Evolutionary conservation across 331 rosid genomes (phyloP).

Genomic region (Phaseolus coccineus): DNA sequence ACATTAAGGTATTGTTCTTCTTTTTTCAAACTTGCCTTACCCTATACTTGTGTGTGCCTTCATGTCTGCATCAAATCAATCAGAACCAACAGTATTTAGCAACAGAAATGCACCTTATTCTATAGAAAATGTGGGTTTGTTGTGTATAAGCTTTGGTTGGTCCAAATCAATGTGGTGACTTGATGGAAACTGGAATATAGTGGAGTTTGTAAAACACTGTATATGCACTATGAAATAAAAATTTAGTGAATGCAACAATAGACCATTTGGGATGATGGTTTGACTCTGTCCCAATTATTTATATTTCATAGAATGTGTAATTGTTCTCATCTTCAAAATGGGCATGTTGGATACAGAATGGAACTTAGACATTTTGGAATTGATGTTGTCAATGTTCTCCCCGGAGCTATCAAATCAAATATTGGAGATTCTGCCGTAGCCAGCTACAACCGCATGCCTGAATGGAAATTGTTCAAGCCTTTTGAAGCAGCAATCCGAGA

Average conservation of each 20-base stretch:
- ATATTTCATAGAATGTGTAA: not conserved
- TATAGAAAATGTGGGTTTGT: not conserved
- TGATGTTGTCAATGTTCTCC: slow-evolving; percentile 80
- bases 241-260: not conserved
- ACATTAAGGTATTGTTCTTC: slow-evolving; percentile 67
- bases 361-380: slow-evolving; percentile 84
- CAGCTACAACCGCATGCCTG: slow-evolving; percentile 70
- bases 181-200: not conserved
- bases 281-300: not conserved
- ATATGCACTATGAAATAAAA: not conserved
- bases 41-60: slow-evolving; percentile 13
- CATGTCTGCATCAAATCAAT: slow-evolving; percentile 21
- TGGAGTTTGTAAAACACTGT: slow-evolving; percentile 21
- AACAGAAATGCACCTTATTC: slow-evolving; percentile 6
- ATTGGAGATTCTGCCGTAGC: slow-evolving; percentile 64
- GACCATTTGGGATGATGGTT: not conserved
- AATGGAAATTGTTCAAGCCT: slow-evolving; percentile 70
- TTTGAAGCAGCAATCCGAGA: slow-evolving; percentile 68
- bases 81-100: not conserved
- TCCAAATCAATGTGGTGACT: not conserved
- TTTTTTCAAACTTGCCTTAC: slow-evolving; percentile 7
- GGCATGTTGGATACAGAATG: slow-evolving; percentile 51
- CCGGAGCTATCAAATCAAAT: slow-evolving; percentile 85
- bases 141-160: not conserved
- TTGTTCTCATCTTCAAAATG: slow-evolving; percentile 6